phyloP scores from a whole-genome alignment of 1,284 basidiomycete genomes.

The Microbotryum saponariae region DNA sequence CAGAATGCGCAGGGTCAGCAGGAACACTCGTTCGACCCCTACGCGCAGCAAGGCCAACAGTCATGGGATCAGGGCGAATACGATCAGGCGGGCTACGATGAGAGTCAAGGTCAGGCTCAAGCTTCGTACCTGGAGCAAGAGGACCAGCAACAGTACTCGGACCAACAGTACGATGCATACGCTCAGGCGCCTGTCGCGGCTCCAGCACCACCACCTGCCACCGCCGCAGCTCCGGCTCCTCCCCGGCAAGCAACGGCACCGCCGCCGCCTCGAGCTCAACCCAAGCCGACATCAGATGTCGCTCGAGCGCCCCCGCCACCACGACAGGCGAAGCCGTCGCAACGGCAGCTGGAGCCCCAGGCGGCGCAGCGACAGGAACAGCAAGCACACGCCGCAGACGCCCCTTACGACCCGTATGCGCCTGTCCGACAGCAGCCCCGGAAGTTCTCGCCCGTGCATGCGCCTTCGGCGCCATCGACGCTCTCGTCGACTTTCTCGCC shows the following conservation, averaged over 20 bases:
- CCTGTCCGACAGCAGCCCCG: background rate
- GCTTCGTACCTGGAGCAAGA: conserved; percentile 10
- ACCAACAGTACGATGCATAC: background rate
- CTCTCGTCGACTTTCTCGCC: background rate
- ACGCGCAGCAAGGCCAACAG: background rate
- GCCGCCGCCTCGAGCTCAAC: conserved; percentile 7
- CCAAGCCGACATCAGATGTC: conserved; percentile 8
- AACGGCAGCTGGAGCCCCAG: too few species aligned
- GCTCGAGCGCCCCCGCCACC: background rate
- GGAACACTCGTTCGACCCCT: background rate
- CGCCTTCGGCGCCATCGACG: background rate
- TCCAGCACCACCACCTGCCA: background rate
- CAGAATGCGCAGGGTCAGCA: background rate
- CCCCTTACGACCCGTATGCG: conserved; percentile 4
- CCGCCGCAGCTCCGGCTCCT: conserved; percentile 4
- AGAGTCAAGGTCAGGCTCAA: background rate
- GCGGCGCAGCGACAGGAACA: too few species aligned
- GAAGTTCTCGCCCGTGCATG: background rate
- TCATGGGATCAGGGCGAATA: too few species aligned
- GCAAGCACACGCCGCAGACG: too few species aligned
- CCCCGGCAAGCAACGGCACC: conserved; percentile 2
- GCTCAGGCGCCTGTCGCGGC: conserved; percentile 7
- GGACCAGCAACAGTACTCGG: background rate
- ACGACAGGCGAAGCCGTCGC: too few species aligned
- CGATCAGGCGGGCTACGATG: background rate